Evolutionary conservation across 768 basidiomycete genomes (phyloP), one percentile per base, ranked within the genome.

Genomic region (Lactifluus rugatus): DNA sequence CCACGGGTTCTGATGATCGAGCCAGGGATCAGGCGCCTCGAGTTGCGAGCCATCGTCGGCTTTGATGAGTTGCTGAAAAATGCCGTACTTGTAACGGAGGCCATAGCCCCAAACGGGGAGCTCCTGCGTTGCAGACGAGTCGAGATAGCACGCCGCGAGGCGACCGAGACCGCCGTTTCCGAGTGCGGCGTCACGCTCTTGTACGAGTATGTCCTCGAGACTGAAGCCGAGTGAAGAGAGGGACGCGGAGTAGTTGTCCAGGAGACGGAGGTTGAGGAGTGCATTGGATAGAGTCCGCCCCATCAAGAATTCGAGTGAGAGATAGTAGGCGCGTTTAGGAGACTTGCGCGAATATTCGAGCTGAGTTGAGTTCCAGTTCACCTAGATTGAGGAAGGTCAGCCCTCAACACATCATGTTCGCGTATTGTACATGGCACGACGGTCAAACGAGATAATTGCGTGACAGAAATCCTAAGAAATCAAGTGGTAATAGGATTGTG

Each of bases 101-200:
- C 93, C 93, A 66, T 97, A 97, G 46, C 95, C 95, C 93, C 93
- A 97, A 23, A 91, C 81, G 0, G 95, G 95, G 4, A 97, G 79
- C 70, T 94, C 86, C 67, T 91, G 84, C 9, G 88, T 89, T 3
- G 94, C 85, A 23, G 84, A 82, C n/a, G 89, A 91, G 68, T 97
- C 94, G 52, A 96, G 82, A 69, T 97, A 99, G 74, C 96, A 99
- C 0, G 96, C 95, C 0, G 96, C 96, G 46, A 99, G 81, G 31
- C 95, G 89, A 0, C 96, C 95, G 9, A 97, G 80, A 57, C 95
- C 95, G 63, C 94, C 94, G 69, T 97, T 96, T 5, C 95, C 96
- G 11, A 97, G 79, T 8, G 83, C 95, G 1, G 95, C 93, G 67
- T 99, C 96, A 49, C 94, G 85, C 70, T 98, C 95, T 66, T 86